phyloP scores from a whole-genome alignment of 1,139 yeast species.

The Sugiyamaella sp. region DNA sequence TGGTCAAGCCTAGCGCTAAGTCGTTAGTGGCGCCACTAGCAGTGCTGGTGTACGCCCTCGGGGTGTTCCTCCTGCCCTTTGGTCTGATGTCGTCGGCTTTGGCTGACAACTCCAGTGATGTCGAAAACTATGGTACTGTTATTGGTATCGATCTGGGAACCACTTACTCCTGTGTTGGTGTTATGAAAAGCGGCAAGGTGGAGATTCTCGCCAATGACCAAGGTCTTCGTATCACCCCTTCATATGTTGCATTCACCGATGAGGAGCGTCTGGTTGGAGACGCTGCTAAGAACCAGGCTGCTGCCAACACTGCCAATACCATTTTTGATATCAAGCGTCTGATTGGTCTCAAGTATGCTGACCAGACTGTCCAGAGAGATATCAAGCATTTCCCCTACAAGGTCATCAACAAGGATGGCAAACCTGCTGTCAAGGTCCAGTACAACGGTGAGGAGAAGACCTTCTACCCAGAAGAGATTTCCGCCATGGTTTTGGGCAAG shows the following conservation, averaged over 20 bases:
- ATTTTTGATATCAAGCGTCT: slow-evolving; percentile 85
- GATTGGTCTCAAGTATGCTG: slow-evolving; percentile 77
- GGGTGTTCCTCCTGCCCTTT: slow-evolving; percentile 63
- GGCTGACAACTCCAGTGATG: slow-evolving; percentile 49
- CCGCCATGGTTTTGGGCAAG: slow-evolving; percentile 88
- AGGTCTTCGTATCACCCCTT: slow-evolving; percentile 94
- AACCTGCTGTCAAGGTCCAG: slow-evolving; percentile 78
- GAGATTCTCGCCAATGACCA: slow-evolving; percentile 94
- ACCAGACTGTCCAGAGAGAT: slow-evolving; percentile 78
- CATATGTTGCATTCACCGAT: slow-evolving; percentile 82
- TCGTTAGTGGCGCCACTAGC: slow-evolving; percentile 51
- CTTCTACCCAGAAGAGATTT: slow-evolving; percentile 87
- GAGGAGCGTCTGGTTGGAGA: slow-evolving; percentile 92
- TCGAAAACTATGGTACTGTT: slow-evolving; percentile 63
- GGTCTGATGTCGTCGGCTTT: slow-evolving; percentile 50
- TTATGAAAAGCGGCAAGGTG: slow-evolving; percentile 87
- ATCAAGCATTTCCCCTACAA: slow-evolving; percentile 78
- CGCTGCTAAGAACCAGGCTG: slow-evolving; percentile 92
- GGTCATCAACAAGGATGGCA: slow-evolving; percentile 68
- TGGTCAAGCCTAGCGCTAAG: slow-evolving; percentile 3
- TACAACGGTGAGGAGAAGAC: slow-evolving; percentile 67
- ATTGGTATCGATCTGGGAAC: slow-evolving; percentile 89
- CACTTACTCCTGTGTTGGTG: slow-evolving; percentile 93
- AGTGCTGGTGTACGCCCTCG: slow-evolving; percentile 58
- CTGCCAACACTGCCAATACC: slow-evolving; percentile 77